phyloP scores from a whole-genome alignment of 495 filamentous ascomycete species.

The Xylaria acuta region DNA sequence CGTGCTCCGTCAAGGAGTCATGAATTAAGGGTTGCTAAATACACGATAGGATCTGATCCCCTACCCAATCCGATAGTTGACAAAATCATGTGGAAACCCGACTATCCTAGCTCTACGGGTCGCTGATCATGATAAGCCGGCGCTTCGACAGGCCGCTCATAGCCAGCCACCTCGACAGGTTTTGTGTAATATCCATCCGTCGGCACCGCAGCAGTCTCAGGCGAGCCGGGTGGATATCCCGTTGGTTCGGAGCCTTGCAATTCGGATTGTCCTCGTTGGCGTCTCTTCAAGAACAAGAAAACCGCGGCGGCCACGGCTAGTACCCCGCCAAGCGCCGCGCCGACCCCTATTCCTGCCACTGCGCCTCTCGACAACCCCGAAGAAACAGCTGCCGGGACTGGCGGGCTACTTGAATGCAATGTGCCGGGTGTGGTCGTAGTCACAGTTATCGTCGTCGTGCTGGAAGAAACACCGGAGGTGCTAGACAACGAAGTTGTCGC shows the following conservation, averaged over 20 bases:
- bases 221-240: neutral
- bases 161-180: neutral
- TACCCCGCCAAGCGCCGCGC: neutral
- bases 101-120: neutral
- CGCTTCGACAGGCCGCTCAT: neutral
- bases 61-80: too few relatives aligned
- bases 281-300: neutral
- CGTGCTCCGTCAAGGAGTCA: neutral
- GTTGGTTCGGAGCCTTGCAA: neutral
- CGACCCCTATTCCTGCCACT: conserved; percentile 5
- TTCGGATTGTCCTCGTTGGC: neutral
- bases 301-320: neutral
- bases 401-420: neutral
- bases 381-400: neutral
- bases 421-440: neutral
- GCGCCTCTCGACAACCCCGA: neutral
- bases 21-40: neutral
- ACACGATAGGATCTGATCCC: neutral
- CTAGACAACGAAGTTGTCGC: neutral
- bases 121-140: neutral
- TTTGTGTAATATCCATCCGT: neutral
- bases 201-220: neutral
- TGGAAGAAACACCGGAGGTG: neutral
- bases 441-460: neutral
- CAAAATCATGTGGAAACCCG: too few relatives aligned